Base-by-base conservation (phyloP, 1,284 basidiomycete genomes). In the Fomes fomentarius region DNA sequence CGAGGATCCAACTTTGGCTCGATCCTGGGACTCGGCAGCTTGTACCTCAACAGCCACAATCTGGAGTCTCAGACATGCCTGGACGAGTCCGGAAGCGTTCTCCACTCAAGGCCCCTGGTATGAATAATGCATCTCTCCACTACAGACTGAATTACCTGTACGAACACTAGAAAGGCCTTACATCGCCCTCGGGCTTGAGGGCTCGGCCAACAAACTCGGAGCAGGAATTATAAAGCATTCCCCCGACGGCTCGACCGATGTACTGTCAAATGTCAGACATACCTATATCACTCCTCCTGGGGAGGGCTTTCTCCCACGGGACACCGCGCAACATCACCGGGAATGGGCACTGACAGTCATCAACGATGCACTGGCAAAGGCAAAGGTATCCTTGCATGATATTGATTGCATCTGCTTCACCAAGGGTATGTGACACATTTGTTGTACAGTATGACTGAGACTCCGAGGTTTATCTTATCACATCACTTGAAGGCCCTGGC, bases 241-340 rank as follows among this genome's bases (percentile, higher is more conserved):
- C 19, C 76, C 81, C 26, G 82, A 90, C 67, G 90, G 85, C 40
- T 82, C 82, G 30, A 83, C 83, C 9, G 75, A 73, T 17, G 84
- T 96, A 14, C 77, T 95, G 19, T 88, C 93, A 39, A 91, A 96
- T 63, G 78, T 98, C 54, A 85, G 97, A 60, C 97, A 98, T 69
- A 99, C 97, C 9, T 98, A 99, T 70, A 93, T 99, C 60, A 99
- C 97, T 1, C 97, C 97, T 1, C 94, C 97, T 2, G 97, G 97
- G 7, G 92, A 98, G 74, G 97, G 97, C 0, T 99, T 99, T 70
- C 85, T 96, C 53, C 97, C 97, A 6, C 80, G 89, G 50, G 96
- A 99, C 68, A 99, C 97, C 4, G 96, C 96, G 1, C 79, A 91
- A 57, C 97, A 99, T 70, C 97, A 99, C 76, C 88, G 95, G 56